A percentile compares a stretch with the other conserved stretches of the same genome.
Conservation (phyloP, 1,139 yeast species). For the Sugiyamaella pinicola region DNA sequence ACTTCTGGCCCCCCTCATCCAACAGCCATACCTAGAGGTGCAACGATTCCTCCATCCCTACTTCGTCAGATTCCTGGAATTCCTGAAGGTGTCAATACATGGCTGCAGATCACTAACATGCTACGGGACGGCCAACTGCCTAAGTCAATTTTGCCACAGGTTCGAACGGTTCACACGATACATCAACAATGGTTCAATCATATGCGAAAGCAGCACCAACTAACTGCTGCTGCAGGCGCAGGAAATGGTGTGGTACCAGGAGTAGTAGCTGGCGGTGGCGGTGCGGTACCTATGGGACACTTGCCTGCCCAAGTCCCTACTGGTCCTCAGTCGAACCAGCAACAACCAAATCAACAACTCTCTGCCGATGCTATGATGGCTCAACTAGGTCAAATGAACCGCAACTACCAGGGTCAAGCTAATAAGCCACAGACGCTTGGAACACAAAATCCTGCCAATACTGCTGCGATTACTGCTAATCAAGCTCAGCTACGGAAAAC, state of each 20-base stretch:
- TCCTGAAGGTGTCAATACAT: slow-evolving; percentile 80
- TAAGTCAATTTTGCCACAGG: slow-evolving; percentile 54
- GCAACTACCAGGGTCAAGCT: slow-evolving; percentile 11
- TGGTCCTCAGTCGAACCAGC: slow-evolving; percentile 1
- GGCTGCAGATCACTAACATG: slow-evolving; percentile 79
- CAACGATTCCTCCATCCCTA: slow-evolving; percentile 68
- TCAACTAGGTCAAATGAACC: slow-evolving; percentile 16
- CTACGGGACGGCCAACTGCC: slow-evolving; percentile 62
- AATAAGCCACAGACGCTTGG: slow-evolving; percentile 11
- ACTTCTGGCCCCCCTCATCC: slow-evolving; percentile 1
- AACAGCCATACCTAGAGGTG: slow-evolving; percentile 44
- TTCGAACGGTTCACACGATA: slow-evolving; percentile 62
- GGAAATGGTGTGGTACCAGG: slow-evolving; percentile 19
- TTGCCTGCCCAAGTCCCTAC: slow-evolving; percentile 5
- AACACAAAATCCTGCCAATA: slow-evolving; percentile 18
- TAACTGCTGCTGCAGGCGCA: slow-evolving; percentile 32
- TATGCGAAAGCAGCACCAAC: slow-evolving; percentile 31
- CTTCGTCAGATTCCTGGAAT: slow-evolving; percentile 72
- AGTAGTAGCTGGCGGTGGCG: slow-evolving; percentile 17
- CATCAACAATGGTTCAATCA: slow-evolving; percentile 53
- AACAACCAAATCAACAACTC: slow-evolving; percentile 10
- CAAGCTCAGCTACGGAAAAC: slow-evolving; percentile 15
- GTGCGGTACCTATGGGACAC: slow-evolving; percentile 13
- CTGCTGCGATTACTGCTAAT: slow-evolving; percentile 17
- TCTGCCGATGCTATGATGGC: slow-evolving; percentile 29